Base-by-base conservation (phyloP, 345 rosid genomes). In the Moringa oleifera region DNA sequence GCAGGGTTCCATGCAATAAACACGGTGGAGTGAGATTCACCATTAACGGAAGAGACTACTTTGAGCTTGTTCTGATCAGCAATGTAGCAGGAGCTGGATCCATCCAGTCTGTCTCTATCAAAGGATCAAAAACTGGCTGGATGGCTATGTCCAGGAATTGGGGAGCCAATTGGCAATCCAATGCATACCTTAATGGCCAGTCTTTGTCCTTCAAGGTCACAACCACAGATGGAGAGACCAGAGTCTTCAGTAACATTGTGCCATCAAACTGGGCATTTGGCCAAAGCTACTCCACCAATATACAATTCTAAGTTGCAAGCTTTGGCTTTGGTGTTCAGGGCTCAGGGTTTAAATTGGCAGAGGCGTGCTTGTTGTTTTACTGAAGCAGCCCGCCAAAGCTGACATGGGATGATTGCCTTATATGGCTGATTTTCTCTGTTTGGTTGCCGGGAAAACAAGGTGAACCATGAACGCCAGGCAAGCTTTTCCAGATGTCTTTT, bases 161-260 rank as follows among this genome's bases (percentile, higher is more conserved):
- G 98, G 97, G 98, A 31, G 83, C 95, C 31, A 88, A 93, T 47
- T 93, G 98, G 98, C 98, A 93, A 68, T 88, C 97, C 8, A 93
- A 93, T 65, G 68, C 82, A 18, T 84, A 87, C 68, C 90, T 93
- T 23, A 74, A 93, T 24, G 91, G 86, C 0, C 98, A 93, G 68
- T 71, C 94, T 21, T 63, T 93, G 56, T 93, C 98, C 25, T 89
- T 93, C 76, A 67, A 74, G 68, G 69, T 88, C 75, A 87, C 87
- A 18, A 83, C 89, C 0, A 81, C 94, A 0, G 97, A 93, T 62
- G 89, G 97, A 1, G 77, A 33, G 7, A 80, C 84, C 3, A 70
- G 67, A 57, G 20, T 76, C 7, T 93, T 88, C 52, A 51, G 67
- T 0, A 31, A 83, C 21, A 57, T 81, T 45, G 90, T 74, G 59